Base-by-base conservation (phyloP, 2,329 filamentous ascomycete species). In the Fusarium xylarioides region DNA sequence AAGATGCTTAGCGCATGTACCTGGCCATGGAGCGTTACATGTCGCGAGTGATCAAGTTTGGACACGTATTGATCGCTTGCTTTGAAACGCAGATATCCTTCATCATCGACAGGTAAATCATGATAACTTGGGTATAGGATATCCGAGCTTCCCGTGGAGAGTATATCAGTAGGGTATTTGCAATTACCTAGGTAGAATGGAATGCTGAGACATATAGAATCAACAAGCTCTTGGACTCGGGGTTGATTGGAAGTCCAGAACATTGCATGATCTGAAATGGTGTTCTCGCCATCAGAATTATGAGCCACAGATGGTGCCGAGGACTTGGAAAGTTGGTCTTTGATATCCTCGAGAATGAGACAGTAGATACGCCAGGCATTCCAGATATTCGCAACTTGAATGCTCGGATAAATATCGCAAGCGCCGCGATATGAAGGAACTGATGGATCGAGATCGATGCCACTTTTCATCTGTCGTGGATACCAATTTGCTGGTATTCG, bases 131-230 rank as follows among this genome's bases (percentile, higher is more conserved):
- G 71, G 12, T 69, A 71, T 2, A 52, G 11, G 1, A 34, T n/a
- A 4, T 64, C 19, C 0, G 40, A 23, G 12, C 46, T 38, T 5
- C 53, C 60, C 16, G 43, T 38, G 19, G 19, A 37, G 21, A 63
- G 21, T 10, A 57, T 7, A 28, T 35, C 18, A 18, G 58, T 2
- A 1, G 47, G 7, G 15, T 18, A 18, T 2, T 19, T 42, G 9
- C 63, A 52, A 7, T 68, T 74, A 0, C 74, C 74, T 4, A 76
- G 68, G 35, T 76, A 76, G 16, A 74, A 76, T 2, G 71, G 71
- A 9, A 76, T 34, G 16, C 71, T 74, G 2, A 54, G 18, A 8
- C 71, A 73, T 7, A 76, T 38, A 7, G 55, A 53, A 14, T 67
- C 21, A 3, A 74, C 8, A 14, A 74, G 30, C 5, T 67, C 19